Percentiles rank a stretch among this genome's conserved stretches.
phyloP scores from a whole-genome alignment of 169 alveolate species.

The Plasmodium vivax region DNA sequence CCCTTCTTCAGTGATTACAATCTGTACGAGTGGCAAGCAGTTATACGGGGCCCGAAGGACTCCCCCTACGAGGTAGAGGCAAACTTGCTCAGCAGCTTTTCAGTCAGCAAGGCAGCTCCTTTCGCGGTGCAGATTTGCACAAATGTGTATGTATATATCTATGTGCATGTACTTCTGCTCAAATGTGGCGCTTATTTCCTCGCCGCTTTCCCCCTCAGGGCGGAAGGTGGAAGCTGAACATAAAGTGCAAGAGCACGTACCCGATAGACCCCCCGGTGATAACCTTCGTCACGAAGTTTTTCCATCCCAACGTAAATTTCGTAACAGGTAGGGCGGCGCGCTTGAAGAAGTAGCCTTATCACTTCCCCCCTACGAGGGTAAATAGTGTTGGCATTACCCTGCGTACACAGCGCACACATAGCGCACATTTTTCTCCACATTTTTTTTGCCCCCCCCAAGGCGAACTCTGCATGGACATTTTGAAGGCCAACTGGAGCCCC shows the following conservation, averaged over 20 bases:
- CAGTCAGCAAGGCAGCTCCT: neutral
- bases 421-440: neutral
- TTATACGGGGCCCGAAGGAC: conserved; percentile 92
- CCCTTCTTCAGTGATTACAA: conserved; percentile 79
- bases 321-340: conserved; percentile 88
- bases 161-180: neutral
- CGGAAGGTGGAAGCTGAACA: conserved; percentile 91
- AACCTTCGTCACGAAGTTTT: conserved; percentile 92
- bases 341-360: neutral
- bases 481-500: conserved; percentile 96
- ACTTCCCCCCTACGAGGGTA: neutral
- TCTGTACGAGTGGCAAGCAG: conserved; percentile 91
- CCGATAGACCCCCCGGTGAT: conserved; percentile 96
- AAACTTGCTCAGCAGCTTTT: neutral
- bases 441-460: conserved; percentile 79
- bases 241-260: conserved; percentile 91
- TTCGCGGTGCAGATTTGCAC: neutral
- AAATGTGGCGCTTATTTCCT: neutral
- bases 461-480: conserved; percentile 94
- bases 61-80: conserved; percentile 92
- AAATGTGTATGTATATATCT: neutral
- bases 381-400: neutral
- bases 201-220: conserved; percentile 68
- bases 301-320: conserved; percentile 97
- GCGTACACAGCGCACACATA: neutral